Evolutionary conservation across 2,329 filamentous ascomycete genomes (phyloP).

Genomic region (Diaporthe vexans): DNA sequence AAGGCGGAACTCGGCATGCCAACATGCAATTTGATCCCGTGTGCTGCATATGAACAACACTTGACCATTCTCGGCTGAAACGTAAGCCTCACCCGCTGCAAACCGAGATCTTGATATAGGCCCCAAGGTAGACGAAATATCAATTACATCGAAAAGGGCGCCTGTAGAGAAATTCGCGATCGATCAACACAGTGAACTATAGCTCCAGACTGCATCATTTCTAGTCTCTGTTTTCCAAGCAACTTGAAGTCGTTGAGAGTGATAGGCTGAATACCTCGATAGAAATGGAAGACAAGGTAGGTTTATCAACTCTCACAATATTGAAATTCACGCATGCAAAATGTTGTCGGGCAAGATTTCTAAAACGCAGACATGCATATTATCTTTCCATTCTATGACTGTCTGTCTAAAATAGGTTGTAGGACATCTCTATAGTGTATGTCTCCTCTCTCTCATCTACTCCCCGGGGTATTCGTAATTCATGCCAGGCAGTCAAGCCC

Average conservation of each 20-base stretch:
- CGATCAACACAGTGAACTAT: no score
- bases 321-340: not conserved
- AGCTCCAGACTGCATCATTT: not conserved
- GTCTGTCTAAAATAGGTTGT: not conserved
- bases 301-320: not conserved
- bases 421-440: conserved; percentile 9
- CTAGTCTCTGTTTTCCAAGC: no score
- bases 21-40: not conserved
- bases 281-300: no score
- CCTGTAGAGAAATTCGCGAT: not conserved
- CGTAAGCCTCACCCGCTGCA: not conserved
- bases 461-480: conserved; percentile 36
- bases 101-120: not conserved
- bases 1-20: conserved; percentile 5
- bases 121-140: not conserved
- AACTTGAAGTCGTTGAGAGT: no score
- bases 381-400: conserved; percentile 27
- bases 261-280: no score
- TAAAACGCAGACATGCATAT: not conserved
- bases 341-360: not conserved
- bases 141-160: not conserved
- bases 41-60: not conserved
- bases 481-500: conserved; percentile 33
- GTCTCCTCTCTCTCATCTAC: not conserved
- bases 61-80: conserved; percentile 1